These are phyloP conservation scores for Septoria linicola DNA, from an alignment of 2,329 filamentous ascomycete species.

Conservation along the genomic window DNA sequence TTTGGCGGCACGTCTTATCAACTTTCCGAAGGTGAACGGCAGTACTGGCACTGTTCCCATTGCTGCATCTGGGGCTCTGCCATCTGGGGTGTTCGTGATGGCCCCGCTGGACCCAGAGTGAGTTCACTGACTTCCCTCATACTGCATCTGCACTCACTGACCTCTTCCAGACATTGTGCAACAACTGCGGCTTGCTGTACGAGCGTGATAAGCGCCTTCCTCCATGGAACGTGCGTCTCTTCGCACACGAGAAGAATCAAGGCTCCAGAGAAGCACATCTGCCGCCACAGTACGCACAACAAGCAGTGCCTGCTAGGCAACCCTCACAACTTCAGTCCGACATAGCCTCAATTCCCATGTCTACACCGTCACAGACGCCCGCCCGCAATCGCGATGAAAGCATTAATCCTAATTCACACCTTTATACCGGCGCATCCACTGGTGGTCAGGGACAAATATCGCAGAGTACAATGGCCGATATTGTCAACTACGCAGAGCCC, in stretches of 20 bases:
- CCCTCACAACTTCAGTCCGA: conserved; percentile 35
- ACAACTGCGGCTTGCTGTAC: conserved; percentile 87
- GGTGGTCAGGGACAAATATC: conserved; percentile 38
- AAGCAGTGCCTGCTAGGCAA: conserved; percentile 24
- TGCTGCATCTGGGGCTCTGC: conserved; percentile 85
- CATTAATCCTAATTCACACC: conserved; percentile 34
- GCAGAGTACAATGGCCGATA: conserved; percentile 37
- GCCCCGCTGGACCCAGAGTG: conserved; percentile 71
- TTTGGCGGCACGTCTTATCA: conserved; percentile 65
- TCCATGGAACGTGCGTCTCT: conserved; percentile 70
- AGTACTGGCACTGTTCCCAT: conserved; percentile 82
- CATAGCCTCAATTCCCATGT: conserved; percentile 31
- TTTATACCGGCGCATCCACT: conserved; percentile 37
- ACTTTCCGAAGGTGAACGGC: conserved; percentile 71
- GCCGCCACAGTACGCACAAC: conserved; percentile 21
- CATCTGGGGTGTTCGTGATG: conserved; percentile 93
- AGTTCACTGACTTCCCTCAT: not conserved
- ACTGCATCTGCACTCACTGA: conserved; percentile 4
- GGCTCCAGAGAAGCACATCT: conserved; percentile 34
- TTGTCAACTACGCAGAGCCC: conserved; percentile 41
- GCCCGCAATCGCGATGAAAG: conserved; percentile 15
- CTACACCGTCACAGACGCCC: conserved; percentile 22
- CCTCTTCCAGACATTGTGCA: conserved; percentile 70
- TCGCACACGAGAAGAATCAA: conserved; percentile 49
- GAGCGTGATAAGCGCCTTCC: conserved; percentile 84